Percentiles rank a stretch among this genome's conserved stretches.
Conservation (phyloP, 2,329 filamentous ascomycete species). For the Scytalidium sp. region DNA sequence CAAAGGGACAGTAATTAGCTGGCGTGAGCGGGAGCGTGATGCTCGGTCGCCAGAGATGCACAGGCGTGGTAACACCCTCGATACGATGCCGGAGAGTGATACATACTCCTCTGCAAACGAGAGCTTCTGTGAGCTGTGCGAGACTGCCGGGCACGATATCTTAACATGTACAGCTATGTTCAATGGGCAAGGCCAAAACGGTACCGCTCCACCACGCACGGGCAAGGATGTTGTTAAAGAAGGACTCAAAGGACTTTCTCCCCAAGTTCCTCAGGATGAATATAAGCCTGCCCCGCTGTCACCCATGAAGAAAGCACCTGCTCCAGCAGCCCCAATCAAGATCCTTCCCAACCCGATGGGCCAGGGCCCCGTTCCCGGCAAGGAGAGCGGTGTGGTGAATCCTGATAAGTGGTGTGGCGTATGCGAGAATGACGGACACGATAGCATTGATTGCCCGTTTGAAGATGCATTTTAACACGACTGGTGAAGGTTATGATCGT, state of each 20-base stretch:
- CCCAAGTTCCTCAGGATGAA: slow-evolving; percentile 35
- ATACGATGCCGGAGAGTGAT: slow-evolving; percentile 70
- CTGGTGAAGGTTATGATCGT: background rate
- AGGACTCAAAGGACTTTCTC: slow-evolving; percentile 36
- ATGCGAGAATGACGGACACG: slow-evolving; percentile 93
- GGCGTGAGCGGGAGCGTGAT: slow-evolving; percentile 42
- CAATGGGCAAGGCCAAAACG: slow-evolving; percentile 19
- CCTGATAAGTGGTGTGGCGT: slow-evolving; percentile 93
- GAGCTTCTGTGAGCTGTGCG: slow-evolving; percentile 82
- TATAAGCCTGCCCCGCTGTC: slow-evolving; percentile 54
- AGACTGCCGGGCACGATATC: slow-evolving; percentile 88
- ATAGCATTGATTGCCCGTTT: slow-evolving; percentile 92
- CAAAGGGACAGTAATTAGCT: slow-evolving; percentile 60
- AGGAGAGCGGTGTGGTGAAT: slow-evolving; percentile 75
- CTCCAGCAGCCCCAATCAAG: slow-evolving; percentile 38
- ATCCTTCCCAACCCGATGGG: slow-evolving; percentile 62
- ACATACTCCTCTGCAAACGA: slow-evolving; percentile 69
- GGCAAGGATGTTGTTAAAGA: slow-evolving; percentile 37
- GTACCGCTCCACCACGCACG: slow-evolving; percentile 18
- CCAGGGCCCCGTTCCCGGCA: slow-evolving; percentile 69
- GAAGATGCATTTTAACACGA: slow-evolving; percentile 69
- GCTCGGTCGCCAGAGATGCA: slow-evolving; percentile 43
- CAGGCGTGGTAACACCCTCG: slow-evolving; percentile 52
- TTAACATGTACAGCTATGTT: slow-evolving; percentile 93
- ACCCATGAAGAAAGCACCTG: slow-evolving; percentile 43